phyloP scores from a whole-genome alignment of 805 yeast species.

The Ascoidea rubescens region DNA sequence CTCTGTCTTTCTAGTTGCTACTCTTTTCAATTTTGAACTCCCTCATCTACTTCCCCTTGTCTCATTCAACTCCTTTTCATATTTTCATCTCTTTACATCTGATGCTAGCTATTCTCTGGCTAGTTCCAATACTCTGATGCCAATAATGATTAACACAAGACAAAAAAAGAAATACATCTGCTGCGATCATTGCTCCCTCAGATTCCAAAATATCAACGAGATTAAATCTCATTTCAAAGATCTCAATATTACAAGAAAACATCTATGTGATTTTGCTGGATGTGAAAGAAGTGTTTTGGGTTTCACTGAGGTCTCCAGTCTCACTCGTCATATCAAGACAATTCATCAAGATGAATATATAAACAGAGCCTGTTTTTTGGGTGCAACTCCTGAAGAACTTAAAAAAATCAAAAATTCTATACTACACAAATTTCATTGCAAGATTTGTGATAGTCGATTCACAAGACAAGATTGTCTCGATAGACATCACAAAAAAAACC shows the following conservation, averaged over 20 bases:
- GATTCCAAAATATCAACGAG: background rate
- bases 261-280: background rate
- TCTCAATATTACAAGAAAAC: background rate
- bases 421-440: background rate
- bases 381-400: no score
- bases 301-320: background rate
- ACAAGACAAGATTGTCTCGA: background rate
- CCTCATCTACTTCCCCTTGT: no score
- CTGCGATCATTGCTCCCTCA: background rate
- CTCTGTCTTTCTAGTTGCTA: no score
- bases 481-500: background rate
- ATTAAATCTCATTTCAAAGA: background rate
- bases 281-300: background rate
- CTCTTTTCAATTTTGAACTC: no score
- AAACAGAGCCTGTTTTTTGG: no score
- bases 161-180: no score
- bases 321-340: background rate
- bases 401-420: no score
- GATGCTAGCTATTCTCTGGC: no score
- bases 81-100: no score
- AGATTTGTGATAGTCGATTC: background rate
- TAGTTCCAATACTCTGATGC: no score
- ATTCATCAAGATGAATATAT: background rate
- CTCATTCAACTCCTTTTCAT: no score
- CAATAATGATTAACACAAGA: no score